These are phyloP conservation scores for Linum trigynum DNA, from an alignment of 345 rosid genomes.

Conservation along the genomic window DNA sequence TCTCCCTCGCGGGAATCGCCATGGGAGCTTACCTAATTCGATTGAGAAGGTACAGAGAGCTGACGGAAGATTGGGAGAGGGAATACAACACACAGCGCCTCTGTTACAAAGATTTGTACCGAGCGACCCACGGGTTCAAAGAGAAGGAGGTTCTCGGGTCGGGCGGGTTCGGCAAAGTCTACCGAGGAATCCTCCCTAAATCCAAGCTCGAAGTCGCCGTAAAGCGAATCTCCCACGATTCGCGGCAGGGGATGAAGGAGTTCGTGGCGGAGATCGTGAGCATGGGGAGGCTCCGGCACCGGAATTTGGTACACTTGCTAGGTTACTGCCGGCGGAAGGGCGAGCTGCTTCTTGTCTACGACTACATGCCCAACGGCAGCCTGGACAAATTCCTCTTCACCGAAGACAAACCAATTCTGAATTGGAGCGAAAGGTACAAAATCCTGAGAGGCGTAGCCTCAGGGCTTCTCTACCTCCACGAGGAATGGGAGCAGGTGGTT, in stretches of 20 bases:
- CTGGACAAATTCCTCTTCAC: conserved; percentile 33
- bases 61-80: conserved; percentile 39
- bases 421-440: conserved; percentile 34
- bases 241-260: conserved; percentile 36
- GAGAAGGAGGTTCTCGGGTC: conserved; percentile 30
- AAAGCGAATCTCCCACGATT: conserved; percentile 33
- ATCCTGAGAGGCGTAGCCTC: conserved; percentile 35
- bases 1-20: neutral
- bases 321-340: conserved; percentile 38
- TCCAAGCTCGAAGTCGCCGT: conserved; percentile 29
- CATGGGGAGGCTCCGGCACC: conserved; percentile 36
- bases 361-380: conserved; percentile 39
- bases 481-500: conserved; percentile 45
- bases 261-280: conserved; percentile 45
- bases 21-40: conserved; percentile 17
- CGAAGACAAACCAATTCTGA: conserved; percentile 16
- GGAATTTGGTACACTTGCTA: conserved; percentile 41
- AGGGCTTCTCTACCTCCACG: conserved; percentile 42
- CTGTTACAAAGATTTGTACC: conserved; percentile 29
- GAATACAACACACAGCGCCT: conserved; percentile 37
- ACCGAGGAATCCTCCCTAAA: conserved; percentile 29
- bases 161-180: conserved; percentile 44
- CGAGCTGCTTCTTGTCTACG: conserved; percentile 38
- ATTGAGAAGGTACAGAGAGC: conserved; percentile 29
- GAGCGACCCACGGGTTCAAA: conserved; percentile 37